Evolutionary conservation across 495 filamentous ascomycete species (phyloP), one percentile per base, ranked within the genome.

Genomic region (Tuber calosporum): DNA sequence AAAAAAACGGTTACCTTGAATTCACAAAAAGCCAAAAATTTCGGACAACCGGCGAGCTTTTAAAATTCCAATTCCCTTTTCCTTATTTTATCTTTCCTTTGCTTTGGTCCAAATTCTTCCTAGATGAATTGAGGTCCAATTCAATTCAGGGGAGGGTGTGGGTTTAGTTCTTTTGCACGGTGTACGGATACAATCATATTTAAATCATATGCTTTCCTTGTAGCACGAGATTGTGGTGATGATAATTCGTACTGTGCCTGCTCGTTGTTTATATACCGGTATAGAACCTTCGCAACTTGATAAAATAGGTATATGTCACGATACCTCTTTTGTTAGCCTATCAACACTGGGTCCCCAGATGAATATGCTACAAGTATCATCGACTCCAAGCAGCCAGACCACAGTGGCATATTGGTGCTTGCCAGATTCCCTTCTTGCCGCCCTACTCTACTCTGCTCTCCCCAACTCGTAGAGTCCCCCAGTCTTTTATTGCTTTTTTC

Each of bases 1-100:
- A 80, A 76, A 80, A 81, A 75, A 68, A 78, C 38, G 77, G 78
- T 66, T 77, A 75, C 73, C 81, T 78, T 79, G 69, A 79, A 81
- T 81, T 80, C 78, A 72, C 81, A 73, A 72, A 73, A 73, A 81
- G 9, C 48, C n/a, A n/a, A 53, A 62, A 62, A 62, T 62, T 62
- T 62, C 53, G 53, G 53, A 11, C 53, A 34, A 34, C 9, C 53
- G 26, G 26, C 53, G 53, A 62, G 26, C 26, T 62, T 62, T 62
- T 34, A 22, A 30, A 62, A 34, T 58, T 62, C 53, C 26, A 62
- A 30, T 17, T 62, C 34, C 30, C 26, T 34, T 17, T 62, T 62
- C 30, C 26, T 62, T 34, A 13, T 62, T 62, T 34, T 15, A 0
- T 62, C 26, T 34, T 62, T 62, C 53, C 34, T 30, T 62, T 34